A percentile compares a stretch with the other conserved stretches of the same genome.
These are phyloP conservation scores for Zostera marina DNA, from an alignment of 116 monocot species.

Conservation along the genomic window DNA sequence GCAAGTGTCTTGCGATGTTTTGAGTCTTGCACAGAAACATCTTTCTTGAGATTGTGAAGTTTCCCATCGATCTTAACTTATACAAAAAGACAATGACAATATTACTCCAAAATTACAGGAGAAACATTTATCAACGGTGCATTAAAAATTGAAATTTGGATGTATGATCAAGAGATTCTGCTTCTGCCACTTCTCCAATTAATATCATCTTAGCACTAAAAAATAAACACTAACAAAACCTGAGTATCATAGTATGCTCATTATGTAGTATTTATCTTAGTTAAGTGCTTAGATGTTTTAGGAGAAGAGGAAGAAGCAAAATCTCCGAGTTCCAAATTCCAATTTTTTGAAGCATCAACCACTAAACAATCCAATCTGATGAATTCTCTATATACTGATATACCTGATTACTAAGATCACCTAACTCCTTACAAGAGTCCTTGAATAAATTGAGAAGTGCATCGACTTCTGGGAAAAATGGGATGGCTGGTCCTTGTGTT, in stretches of 20 bases:
- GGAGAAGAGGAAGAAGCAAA: too few relatives aligned
- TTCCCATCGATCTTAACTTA: conserved; percentile 55
- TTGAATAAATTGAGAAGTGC: conserved; percentile 67
- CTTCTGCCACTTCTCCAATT: too few relatives aligned
- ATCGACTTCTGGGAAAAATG: conserved; percentile 88
- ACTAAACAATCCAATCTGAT: not conserved
- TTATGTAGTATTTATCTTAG: too few relatives aligned
- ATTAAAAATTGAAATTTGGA: too few relatives aligned
- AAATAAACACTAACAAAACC: not conserved
- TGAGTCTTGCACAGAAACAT: conserved; percentile 59
- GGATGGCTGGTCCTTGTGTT: conserved; percentile 15
- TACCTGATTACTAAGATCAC: conserved; percentile 77
- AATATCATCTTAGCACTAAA: not conserved
- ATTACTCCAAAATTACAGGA: not conserved
- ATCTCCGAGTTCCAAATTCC: too few relatives aligned
- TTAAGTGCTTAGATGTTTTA: too few relatives aligned
- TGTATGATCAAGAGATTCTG: too few relatives aligned
- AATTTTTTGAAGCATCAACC: too few relatives aligned
- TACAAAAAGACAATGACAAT: not conserved
- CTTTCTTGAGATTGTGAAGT: conserved; percentile 85
- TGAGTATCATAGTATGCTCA: too few relatives aligned
- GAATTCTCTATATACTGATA: conserved; percentile 13
- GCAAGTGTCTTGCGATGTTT: conserved; percentile 83
- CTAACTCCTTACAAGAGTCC: conserved; percentile 90
- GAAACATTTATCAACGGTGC: too few relatives aligned